A percentile compares a stretch with the other conserved stretches of the same genome.
Evolutionary conservation across 305 asterid genomes (phyloP).

Genomic region (Solanum hybrid): DNA sequence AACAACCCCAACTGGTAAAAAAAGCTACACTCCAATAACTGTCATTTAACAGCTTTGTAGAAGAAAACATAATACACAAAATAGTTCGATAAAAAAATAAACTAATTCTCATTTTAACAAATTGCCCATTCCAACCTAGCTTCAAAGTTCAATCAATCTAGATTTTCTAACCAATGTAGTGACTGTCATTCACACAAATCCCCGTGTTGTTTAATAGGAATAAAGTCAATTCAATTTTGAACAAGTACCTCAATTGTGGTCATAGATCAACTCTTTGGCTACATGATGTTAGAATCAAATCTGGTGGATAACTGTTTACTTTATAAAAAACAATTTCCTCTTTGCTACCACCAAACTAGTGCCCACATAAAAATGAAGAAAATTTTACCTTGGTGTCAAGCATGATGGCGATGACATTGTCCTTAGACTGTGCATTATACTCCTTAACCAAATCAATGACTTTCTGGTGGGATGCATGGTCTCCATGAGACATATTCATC

Average conservation of each 20-base stretch:
- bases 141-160: not conserved
- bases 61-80: not conserved
- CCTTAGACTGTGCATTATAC: constrained; percentile 76
- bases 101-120: not conserved
- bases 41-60: not conserved
- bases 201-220: not conserved
- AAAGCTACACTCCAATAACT: not conserved
- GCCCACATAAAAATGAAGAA: not conserved
- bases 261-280: not conserved
- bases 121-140: not conserved
- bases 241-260: not conserved
- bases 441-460: constrained; percentile 96
- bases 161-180: not conserved
- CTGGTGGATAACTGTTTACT: not conserved
- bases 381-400: constrained; percentile 90
- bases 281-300: not conserved
- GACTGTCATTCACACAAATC: not conserved
- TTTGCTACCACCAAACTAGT: not conserved
- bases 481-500: constrained; percentile 96
- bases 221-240: not conserved
- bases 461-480: constrained; percentile 95
- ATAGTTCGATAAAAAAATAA: not conserved
- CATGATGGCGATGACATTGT: constrained; percentile 95
- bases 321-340: not conserved
- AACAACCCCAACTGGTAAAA: not conserved